Conservation (phyloP, 2,329 filamentous ascomycete genomes). For the Elsinoe arachidis region DNA sequence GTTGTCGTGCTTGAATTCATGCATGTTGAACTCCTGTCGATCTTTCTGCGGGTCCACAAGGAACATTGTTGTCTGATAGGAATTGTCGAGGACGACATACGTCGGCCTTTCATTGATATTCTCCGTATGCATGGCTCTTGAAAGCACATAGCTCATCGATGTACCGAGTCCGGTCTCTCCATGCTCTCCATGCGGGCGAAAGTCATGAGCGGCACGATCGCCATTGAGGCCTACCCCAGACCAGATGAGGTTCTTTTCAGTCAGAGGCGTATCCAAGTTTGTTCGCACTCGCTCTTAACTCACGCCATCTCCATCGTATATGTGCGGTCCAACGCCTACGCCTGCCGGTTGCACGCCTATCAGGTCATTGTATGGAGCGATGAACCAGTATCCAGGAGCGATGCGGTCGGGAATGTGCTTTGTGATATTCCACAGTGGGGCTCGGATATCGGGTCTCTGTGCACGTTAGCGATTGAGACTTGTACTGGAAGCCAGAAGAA, state of each 20-base stretch:
- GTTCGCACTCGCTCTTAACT: not conserved
- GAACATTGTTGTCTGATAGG: constrained; percentile 10
- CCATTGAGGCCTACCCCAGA: constrained; percentile 15
- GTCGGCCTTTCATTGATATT: constrained; percentile 4
- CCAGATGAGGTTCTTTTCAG: constrained; percentile 18
- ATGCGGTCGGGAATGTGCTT: constrained; percentile 14
- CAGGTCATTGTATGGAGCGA: constrained; percentile 15
- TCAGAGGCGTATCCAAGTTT: not conserved
- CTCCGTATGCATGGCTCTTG: not conserved
- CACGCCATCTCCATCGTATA: constrained; percentile 14
- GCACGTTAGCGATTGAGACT: no score
- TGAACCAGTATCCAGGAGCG: constrained; percentile 18
- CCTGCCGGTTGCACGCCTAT: not conserved
- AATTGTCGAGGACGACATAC: constrained; percentile 14
- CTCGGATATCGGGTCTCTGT: constrained; percentile 9
- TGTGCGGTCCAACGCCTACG: constrained; percentile 13
- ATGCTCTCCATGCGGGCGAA: constrained; percentile 6
- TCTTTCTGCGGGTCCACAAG: not conserved
- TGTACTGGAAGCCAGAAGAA: no score
- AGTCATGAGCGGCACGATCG: constrained; percentile 18
- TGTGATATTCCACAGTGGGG: constrained; percentile 39
- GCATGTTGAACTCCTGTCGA: constrained; percentile 29
- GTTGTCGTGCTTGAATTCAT: constrained; percentile 31
- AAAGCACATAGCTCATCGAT: constrained; percentile 14
- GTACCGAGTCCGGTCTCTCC: constrained; percentile 9